phyloP scores from a whole-genome alignment of 768 basidiomycete species.

The Trametes punicea region DNA sequence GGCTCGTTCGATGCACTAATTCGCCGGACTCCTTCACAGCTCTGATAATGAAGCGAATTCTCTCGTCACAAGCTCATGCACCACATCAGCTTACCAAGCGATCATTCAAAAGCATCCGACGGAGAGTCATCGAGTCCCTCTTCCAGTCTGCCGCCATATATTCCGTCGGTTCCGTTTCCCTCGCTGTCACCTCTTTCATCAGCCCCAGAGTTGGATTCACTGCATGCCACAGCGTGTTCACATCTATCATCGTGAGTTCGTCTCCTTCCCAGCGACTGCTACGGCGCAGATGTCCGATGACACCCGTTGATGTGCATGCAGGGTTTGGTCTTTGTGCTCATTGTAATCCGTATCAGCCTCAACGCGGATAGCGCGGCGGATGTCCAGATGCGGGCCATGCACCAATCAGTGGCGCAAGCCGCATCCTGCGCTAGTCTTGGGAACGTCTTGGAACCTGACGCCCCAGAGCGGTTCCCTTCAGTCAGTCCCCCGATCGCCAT shows the following conservation, averaged over 20 bases:
- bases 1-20: neutral
- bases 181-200: slow-evolving; percentile 13
- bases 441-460: neutral
- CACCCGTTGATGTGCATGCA: neutral
- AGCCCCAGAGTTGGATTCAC: slow-evolving; percentile 10
- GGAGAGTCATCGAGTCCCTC: slow-evolving; percentile 14
- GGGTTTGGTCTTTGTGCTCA: slow-evolving; percentile 15
- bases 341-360: slow-evolving; percentile 13
- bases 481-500: slow-evolving; percentile 6
- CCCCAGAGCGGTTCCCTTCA: neutral
- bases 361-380: neutral
- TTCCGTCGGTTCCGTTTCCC: slow-evolving; percentile 8
- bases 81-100: neutral
- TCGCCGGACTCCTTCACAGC: neutral
- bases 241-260: slow-evolving; percentile 12
- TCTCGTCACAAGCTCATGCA: neutral
- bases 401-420: neutral
- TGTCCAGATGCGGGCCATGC: neutral
- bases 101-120: slow-evolving; percentile 1
- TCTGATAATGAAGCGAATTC: slow-evolving; percentile 9
- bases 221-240: slow-evolving; percentile 15
- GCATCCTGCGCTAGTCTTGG: neutral
- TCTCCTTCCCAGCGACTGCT: neutral
- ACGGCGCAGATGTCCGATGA: neutral
- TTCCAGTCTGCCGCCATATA: slow-evolving; percentile 17